Evolutionary conservation across 2,329 filamentous ascomycete genomes (phyloP), one percentile per base, ranked within the genome.

Genomic region (Aurifilum marmelostoma): DNA sequence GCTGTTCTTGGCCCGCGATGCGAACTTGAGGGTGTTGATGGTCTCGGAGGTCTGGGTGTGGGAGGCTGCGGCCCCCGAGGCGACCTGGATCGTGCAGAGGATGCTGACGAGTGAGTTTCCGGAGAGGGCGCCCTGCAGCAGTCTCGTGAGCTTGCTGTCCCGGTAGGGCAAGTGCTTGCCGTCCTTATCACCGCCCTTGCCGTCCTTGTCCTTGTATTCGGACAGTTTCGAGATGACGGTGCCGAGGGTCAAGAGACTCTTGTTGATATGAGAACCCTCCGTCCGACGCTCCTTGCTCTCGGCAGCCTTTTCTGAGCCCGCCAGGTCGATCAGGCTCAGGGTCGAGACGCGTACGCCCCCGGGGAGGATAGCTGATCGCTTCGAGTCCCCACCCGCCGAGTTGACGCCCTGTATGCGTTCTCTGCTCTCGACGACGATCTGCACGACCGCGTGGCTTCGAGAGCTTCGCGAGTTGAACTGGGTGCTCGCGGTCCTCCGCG

Each of bases 251-350:
- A 99, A 88, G 76, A 99, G 82, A 79, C 94, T 97, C 82, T 98
- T 98, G 84, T 99, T 99, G 82, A 99, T 99, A 78, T 99, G 96
- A 16, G 95, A 95, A 72, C 96, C 96, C 80, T 99, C 96, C 21
- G 93, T 93, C 60, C 96, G 88, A 66, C 96, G 89, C 81, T 98
- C 96, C 78, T 98, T 99, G 67, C 91, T 92, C 76, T 98, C 96
- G 3, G 96, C 96, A 54, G 96, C 96, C 80, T 95, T 93, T 78
- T 99, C 96, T 0, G 96, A 98, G 52, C 96, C 96, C 67, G 96
- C 96, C 74, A 99, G 83, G 86, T 99, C 96, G 73, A 99, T 99
- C 77, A 99, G 82, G 77, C 94, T 97, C 68, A 99, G 82, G 0
- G 96, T 98, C 21, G 95, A 98, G 6, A 99, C 96, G 64, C 96